These are phyloP conservation scores for Calonectria honghensis DNA, from an alignment of 2,329 filamentous ascomycete genomes.

Conservation along the genomic window DNA sequence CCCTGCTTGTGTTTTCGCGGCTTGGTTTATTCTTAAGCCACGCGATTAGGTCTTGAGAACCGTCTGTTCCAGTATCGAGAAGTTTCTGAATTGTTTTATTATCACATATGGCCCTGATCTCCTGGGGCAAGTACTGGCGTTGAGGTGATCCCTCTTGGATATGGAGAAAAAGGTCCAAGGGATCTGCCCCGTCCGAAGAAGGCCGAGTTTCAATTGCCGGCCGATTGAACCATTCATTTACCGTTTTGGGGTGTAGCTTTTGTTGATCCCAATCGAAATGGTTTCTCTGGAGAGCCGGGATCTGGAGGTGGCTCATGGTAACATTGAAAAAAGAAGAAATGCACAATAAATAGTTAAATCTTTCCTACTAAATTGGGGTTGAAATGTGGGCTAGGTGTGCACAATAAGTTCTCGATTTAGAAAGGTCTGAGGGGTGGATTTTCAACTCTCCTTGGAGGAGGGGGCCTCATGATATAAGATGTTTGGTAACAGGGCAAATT, in stretches of 20 bases:
- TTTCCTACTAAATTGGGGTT: too few relatives aligned
- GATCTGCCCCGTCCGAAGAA: neutral
- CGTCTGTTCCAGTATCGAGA: too few relatives aligned
- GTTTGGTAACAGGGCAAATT: too few relatives aligned
- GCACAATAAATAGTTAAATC: too few relatives aligned
- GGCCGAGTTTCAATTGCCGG: neutral
- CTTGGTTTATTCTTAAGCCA: conserved; percentile 13
- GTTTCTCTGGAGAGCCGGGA: neutral
- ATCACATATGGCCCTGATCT: conserved; percentile 14
- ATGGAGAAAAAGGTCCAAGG: neutral
- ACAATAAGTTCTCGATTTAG: too few relatives aligned
- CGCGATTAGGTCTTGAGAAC: too few relatives aligned
- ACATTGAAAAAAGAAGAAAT: too few relatives aligned
- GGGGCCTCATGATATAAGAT: too few relatives aligned
- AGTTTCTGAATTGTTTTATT: neutral
- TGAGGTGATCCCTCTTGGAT: conserved; percentile 30
- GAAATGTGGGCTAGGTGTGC: too few relatives aligned
- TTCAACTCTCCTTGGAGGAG: too few relatives aligned
- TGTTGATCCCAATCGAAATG: conserved; percentile 21
- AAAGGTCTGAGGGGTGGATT: too few relatives aligned
- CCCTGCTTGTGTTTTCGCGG: neutral
- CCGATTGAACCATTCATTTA: neutral
- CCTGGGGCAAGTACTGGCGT: conserved; percentile 1
- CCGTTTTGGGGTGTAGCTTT: neutral
- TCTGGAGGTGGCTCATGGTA: neutral